A percentile compares a stretch with the other conserved stretches of the same genome.
phyloP scores from a whole-genome alignment of 2,329 filamentous ascomycete species.

The Colletotrichum camelliae region DNA sequence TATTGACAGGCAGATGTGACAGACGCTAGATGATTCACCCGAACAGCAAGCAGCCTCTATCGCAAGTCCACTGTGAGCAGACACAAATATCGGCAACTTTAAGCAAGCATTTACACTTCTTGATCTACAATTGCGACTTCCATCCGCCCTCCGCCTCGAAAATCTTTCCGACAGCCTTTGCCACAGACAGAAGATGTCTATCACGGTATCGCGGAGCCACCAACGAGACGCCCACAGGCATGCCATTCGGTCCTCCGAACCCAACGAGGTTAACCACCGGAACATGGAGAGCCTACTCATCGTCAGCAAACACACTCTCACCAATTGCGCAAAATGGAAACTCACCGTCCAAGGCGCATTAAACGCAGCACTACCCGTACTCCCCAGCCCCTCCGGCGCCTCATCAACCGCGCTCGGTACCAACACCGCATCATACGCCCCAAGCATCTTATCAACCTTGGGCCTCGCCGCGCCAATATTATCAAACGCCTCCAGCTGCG shows the following conservation, averaged over 20 bases:
- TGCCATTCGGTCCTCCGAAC: slow-evolving; percentile 54
- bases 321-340: slow-evolving; percentile 19
- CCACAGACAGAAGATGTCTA: slow-evolving; percentile 46
- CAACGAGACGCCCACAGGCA: slow-evolving; percentile 66
- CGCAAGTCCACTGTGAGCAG: too few species aligned
- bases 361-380: slow-evolving; percentile 60
- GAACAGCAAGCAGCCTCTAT: accelerated
- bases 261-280: slow-evolving; percentile 70
- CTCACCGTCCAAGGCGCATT: slow-evolving; percentile 59
- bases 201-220: slow-evolving; percentile 54
- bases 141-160: slow-evolving; percentile 40
- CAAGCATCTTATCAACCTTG: slow-evolving; percentile 53
- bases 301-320: slow-evolving; percentile 12
- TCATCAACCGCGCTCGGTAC: slow-evolving; percentile 63
- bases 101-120: background rate
- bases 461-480: slow-evolving; percentile 54
- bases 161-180: slow-evolving; percentile 40
- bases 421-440: slow-evolving; percentile 57
- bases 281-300: slow-evolving; percentile 57
- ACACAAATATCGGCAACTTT: too few species aligned
- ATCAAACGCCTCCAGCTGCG: slow-evolving; percentile 60
- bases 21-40: background rate
- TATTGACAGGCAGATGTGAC: too few species aligned
- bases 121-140: slow-evolving; percentile 17
- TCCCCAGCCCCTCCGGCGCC: slow-evolving; percentile 55